Conservation (phyloP, 78 protist species). For the Polysphondylium violaceum region DNA sequence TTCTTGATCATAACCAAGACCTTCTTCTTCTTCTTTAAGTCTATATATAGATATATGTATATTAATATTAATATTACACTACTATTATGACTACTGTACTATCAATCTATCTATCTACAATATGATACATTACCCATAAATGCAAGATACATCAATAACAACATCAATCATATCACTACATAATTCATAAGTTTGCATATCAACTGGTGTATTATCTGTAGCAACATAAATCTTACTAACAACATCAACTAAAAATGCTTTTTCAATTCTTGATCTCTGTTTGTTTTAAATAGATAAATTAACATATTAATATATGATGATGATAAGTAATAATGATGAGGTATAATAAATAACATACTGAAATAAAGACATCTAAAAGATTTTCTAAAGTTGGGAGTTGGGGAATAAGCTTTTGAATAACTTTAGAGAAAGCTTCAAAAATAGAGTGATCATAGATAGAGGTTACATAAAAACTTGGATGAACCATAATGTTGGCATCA, state of each 20-base stretch:
- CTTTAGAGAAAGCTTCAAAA: slow-evolving; percentile 97
- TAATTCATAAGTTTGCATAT: slow-evolving; percentile 96
- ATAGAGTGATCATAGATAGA: slow-evolving; percentile 97
- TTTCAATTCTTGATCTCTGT: slow-evolving; percentile 94
- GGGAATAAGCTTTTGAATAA: slow-evolving; percentile 96
- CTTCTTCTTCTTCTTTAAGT: slow-evolving; percentile 80
- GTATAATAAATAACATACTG: slow-evolving; percentile 59
- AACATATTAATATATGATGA: slow-evolving; percentile 1
- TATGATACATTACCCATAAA: slow-evolving; percentile 89
- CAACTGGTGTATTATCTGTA: slow-evolving; percentile 95
- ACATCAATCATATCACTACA: slow-evolving; percentile 97
- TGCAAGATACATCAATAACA: slow-evolving; percentile 95
- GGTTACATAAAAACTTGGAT: slow-evolving; percentile 95
- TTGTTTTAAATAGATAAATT: neutral
- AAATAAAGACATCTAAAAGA: slow-evolving; percentile 91
- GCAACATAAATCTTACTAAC: slow-evolving; percentile 97
- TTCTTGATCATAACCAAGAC: slow-evolving; percentile 85
- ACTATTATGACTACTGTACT: neutral
- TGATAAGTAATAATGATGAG: neutral
- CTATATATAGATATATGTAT: neutral
- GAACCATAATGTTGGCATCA: slow-evolving; percentile 69
- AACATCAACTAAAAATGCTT: slow-evolving; percentile 97
- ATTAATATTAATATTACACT: neutral
- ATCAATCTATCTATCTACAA: too few relatives aligned
- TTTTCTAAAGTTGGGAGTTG: slow-evolving; percentile 95